A percentile compares a stretch with the other conserved stretches of the same genome.
Conservation (phyloP, 2,329 filamentous ascomycete species). For the Fusarium duplospermum region DNA sequence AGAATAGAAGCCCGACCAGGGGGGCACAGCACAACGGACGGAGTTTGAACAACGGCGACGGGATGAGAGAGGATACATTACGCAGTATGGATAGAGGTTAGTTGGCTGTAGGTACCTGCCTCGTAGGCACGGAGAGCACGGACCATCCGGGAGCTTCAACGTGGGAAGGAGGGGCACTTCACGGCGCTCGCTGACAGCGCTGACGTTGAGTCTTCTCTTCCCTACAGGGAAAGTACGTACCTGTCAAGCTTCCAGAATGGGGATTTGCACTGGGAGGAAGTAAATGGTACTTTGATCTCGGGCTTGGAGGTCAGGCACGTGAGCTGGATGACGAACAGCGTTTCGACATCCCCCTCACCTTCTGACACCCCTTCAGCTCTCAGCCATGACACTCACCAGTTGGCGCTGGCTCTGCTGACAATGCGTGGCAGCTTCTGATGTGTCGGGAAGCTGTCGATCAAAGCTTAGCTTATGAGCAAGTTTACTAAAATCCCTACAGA, state of each 20-base stretch:
- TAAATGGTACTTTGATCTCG: constrained; percentile 19
- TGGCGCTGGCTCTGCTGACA: neutral
- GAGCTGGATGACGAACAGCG: constrained; percentile 24
- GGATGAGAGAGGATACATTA: constrained; percentile 10
- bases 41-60: constrained; percentile 11
- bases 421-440: neutral
- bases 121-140: constrained; percentile 35
- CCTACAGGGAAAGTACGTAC: constrained; percentile 23
- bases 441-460: neutral
- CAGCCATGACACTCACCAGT: constrained; percentile 7
- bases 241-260: constrained; percentile 7
- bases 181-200: constrained; percentile 13
- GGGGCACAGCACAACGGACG: neutral
- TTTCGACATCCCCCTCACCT: constrained; percentile 20
- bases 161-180: constrained; percentile 30
- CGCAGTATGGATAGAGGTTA: neutral
- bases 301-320: constrained; percentile 21
- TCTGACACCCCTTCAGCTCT: constrained; percentile 11
- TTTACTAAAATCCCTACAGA: neutral
- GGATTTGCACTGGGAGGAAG: constrained; percentile 17
- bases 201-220: constrained; percentile 35
- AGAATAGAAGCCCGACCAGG: constrained; percentile 14
- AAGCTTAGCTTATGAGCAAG: neutral
- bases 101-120: neutral
- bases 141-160: constrained; percentile 36